phyloP scores from a whole-genome alignment of 2,329 filamentous ascomycete species.

The Trichoderma arundinaceum region DNA sequence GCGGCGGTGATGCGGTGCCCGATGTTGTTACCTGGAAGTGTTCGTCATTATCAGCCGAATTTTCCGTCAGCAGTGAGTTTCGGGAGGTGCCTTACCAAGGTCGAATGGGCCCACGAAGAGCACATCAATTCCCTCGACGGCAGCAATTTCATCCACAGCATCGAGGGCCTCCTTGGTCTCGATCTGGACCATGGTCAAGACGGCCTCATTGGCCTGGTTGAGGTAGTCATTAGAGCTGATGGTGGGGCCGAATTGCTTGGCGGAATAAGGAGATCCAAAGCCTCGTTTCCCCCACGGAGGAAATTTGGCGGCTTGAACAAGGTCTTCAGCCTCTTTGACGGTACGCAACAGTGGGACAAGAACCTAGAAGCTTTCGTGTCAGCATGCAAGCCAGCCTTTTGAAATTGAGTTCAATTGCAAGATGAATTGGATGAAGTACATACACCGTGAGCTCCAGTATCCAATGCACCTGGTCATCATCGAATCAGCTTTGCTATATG shows the following conservation, averaged over 20 bases:
- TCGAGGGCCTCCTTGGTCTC: slow-evolving; percentile 68
- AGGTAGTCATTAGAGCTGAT: slow-evolving; percentile 56
- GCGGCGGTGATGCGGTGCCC: slow-evolving; percentile 66
- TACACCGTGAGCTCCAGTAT: slow-evolving; percentile 56
- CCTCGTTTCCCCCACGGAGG: slow-evolving; percentile 56
- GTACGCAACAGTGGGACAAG: slow-evolving; percentile 54
- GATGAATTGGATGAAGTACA: slow-evolving; percentile 40
- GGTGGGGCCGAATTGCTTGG: slow-evolving; percentile 50
- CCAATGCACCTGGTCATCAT: slow-evolving; percentile 49
- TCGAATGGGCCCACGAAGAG: slow-evolving; percentile 72
- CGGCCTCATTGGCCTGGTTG: slow-evolving; percentile 54
- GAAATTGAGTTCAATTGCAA: not conserved
- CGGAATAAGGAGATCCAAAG: slow-evolving; percentile 56
- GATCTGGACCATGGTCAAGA: slow-evolving; percentile 71
- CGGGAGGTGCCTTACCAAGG: slow-evolving; percentile 50
- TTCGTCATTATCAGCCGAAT: not conserved
- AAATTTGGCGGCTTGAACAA: slow-evolving; percentile 57
- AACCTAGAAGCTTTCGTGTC: slow-evolving; percentile 41
- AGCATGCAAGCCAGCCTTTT: not conserved
- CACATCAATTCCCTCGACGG: slow-evolving; percentile 64
- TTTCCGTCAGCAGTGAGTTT: not conserved
- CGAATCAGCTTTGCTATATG: not conserved
- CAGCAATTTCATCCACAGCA: slow-evolving; percentile 65
- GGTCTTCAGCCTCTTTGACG: slow-evolving; percentile 51
- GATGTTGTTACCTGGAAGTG: slow-evolving; percentile 59